Evolutionary conservation across 495 filamentous ascomycete species (phyloP).

Genomic region (Pseudotulostoma volvatum): DNA sequence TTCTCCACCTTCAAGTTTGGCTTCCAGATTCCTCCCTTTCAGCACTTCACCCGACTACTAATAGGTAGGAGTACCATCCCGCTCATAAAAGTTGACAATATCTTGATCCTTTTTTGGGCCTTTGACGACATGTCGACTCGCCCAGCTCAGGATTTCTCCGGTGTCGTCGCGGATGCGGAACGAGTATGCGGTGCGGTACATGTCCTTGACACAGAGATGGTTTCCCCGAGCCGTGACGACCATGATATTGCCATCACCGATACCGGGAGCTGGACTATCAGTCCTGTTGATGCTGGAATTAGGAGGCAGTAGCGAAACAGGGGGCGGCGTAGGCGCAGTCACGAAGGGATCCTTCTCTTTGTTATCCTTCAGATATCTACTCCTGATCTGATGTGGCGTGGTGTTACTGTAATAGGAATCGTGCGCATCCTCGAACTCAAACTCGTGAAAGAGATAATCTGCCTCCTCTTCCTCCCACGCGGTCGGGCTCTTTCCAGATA

Average conservation of each 20-base stretch:
- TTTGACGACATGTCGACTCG: slow-evolving; percentile 30
- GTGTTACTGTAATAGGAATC: too few relatives aligned
- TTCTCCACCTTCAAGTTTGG: too few relatives aligned
- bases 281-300: too few relatives aligned
- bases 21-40: too few relatives aligned
- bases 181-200: slow-evolving; percentile 33
- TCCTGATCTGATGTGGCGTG: too few relatives aligned
- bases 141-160: slow-evolving; percentile 28
- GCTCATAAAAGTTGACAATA: slow-evolving; percentile 26
- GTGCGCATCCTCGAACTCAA: slow-evolving; percentile 25
- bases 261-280: not conserved
- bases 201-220: slow-evolving; percentile 33
- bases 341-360: too few relatives aligned
- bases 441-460: slow-evolving; percentile 32
- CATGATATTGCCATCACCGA: slow-evolving; percentile 9
- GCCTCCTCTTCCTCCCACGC: slow-evolving; percentile 20
- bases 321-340: slow-evolving; percentile 14
- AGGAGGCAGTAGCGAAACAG: not conserved
- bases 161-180: slow-evolving; percentile 22
- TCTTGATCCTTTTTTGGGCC: slow-evolving; percentile 34
- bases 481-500: too few relatives aligned
- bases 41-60: not conserved
- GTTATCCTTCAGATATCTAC: too few relatives aligned
- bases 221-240: slow-evolving; percentile 25
- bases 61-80: slow-evolving; percentile 2